A percentile compares a stretch with the other conserved stretches of the same genome.
phyloP scores from a whole-genome alignment of 1,139 yeast genomes.

The Taiozyma sp. region DNA sequence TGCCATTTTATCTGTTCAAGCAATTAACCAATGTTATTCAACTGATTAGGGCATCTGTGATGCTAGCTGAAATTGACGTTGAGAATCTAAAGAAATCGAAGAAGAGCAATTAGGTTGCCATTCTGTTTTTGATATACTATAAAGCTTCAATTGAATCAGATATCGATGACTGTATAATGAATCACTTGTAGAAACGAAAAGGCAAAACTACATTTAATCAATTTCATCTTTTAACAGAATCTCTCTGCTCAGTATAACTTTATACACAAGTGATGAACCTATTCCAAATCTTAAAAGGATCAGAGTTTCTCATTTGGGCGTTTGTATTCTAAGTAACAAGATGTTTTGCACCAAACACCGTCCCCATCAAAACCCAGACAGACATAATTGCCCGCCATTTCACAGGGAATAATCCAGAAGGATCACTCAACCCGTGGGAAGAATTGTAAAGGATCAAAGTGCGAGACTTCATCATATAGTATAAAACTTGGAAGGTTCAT shows the following conservation, averaged over 20 bases:
- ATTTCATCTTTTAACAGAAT: background rate
- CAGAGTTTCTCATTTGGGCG: conserved; percentile 24
- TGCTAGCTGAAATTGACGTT: conserved; percentile 79
- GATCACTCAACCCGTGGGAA: conserved; percentile 20
- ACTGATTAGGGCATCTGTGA: conserved; percentile 77
- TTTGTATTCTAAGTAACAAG: conserved; percentile 24
- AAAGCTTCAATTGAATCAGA: no score
- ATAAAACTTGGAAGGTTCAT: conserved; percentile 29
- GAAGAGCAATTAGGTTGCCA: background rate
- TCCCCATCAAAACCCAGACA: conserved; percentile 25
- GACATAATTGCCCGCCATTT: conserved; percentile 8
- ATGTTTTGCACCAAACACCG: conserved; percentile 25
- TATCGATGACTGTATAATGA: no score
- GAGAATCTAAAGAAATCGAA: conserved; percentile 33
- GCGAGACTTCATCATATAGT: conserved; percentile 28
- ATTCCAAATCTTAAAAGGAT: conserved; percentile 11
- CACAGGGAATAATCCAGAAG: conserved; percentile 14
- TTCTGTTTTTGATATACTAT: no score
- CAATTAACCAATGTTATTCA: conserved; percentile 90
- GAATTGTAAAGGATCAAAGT: conserved; percentile 21
- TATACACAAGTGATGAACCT: background rate
- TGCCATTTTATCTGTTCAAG: conserved; percentile 89
- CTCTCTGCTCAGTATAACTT: background rate
- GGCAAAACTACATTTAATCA: background rate
- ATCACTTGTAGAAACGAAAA: no score